Conservation (phyloP, 495 filamentous ascomycete species). For the Echria macrotheca region DNA sequence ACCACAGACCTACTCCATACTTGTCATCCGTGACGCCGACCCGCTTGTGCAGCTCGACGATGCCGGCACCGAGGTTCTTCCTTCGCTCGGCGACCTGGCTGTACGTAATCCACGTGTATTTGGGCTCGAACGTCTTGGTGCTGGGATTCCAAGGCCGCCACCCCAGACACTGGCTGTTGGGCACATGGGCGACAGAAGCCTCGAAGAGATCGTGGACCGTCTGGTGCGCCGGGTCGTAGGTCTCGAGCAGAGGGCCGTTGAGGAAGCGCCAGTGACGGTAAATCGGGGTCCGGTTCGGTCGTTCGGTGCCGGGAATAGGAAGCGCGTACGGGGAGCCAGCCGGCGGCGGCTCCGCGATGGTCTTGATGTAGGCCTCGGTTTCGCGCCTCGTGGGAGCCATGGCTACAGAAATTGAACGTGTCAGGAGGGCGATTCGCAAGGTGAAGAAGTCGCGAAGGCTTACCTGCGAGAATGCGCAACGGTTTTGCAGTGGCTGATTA, state of each 20-base stretch:
- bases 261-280: constrained; percentile 79
- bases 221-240: constrained; percentile 63
- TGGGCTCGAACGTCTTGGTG: constrained; percentile 67
- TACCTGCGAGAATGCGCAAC: not conserved
- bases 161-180: constrained; percentile 68
- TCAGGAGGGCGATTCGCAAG: not conserved
- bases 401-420: constrained; percentile 3
- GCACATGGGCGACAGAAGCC: constrained; percentile 48
- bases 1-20: constrained; percentile 89
- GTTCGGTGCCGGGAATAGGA: constrained; percentile 65
- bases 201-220: constrained; percentile 84
- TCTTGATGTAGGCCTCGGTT: constrained; percentile 32
- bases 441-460: not conserved
- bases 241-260: constrained; percentile 64
- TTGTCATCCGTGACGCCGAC: constrained; percentile 59
- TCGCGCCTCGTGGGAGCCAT: constrained; percentile 34
- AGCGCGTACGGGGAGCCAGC: constrained; percentile 59
- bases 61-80: constrained; percentile 78
- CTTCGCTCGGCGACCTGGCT: constrained; percentile 71
- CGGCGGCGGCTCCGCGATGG: constrained; percentile 49
- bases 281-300: constrained; percentile 63
- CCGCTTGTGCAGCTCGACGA: constrained; percentile 74
- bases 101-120: constrained; percentile 83
- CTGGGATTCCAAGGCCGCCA: constrained; percentile 70
- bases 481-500: not conserved